A percentile compares a stretch with the other conserved stretches of the same genome.
Conservation (phyloP, 768 basidiomycete species). For the Hortiboletus campestris region DNA sequence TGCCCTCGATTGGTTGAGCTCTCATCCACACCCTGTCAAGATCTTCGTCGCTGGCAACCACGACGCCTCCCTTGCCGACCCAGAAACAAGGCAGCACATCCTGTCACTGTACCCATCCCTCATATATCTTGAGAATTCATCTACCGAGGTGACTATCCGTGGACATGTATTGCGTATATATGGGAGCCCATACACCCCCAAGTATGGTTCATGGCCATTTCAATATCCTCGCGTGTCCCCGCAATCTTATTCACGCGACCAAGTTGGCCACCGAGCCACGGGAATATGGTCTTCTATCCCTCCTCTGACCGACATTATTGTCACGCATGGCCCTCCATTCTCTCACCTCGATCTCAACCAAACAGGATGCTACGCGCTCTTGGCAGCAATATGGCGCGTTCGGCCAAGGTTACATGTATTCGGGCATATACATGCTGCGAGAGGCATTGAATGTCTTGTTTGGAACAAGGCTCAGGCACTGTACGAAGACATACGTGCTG, state of each 20-base stretch:
- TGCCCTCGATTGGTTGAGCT: slow-evolving; percentile 7
- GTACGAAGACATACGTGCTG: slow-evolving; percentile 8
- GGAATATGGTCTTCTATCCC: neutral
- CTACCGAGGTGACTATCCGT: slow-evolving; percentile 2
- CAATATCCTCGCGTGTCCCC: slow-evolving; percentile 9
- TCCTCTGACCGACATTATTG: no score
- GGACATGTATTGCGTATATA: slow-evolving; percentile 3
- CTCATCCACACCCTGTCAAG: slow-evolving; percentile 9
- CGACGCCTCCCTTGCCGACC: slow-evolving; percentile 2
- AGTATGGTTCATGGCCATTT: slow-evolving; percentile 6
- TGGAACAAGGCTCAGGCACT: slow-evolving; percentile 3
- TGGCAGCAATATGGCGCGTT: slow-evolving; percentile 3
- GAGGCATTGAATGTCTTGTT: neutral
- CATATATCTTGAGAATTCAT: slow-evolving; percentile 9
- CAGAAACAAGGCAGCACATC: neutral
- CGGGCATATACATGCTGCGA: slow-evolving; percentile 12
- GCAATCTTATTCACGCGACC: neutral
- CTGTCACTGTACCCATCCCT: slow-evolving; percentile 3
- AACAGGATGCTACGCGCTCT: slow-evolving; percentile 5
- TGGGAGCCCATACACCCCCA: slow-evolving; percentile 10
- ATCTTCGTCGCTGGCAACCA: slow-evolving; percentile 12
- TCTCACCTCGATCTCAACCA: no score
- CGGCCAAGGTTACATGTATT: slow-evolving; percentile 9
- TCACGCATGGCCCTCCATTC: no score
- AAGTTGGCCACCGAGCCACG: neutral